Percentiles rank a stretch among this genome's conserved stretches.
Conservation (phyloP, 805 yeast species). For the Wickerhamiella vanderwaltii region DNA sequence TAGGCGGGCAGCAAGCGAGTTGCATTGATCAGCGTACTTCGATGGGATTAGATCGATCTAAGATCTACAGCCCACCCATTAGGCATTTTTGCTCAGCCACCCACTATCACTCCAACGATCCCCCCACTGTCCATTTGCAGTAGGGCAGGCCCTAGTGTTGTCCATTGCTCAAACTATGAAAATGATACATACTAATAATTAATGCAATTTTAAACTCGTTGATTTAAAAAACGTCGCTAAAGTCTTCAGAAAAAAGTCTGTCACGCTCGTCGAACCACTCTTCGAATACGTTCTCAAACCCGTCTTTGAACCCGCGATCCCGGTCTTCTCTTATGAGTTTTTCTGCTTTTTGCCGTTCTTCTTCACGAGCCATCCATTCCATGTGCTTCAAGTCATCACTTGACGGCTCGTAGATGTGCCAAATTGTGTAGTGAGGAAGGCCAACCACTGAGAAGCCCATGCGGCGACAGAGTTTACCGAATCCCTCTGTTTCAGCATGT, state of each 20-base stretch:
- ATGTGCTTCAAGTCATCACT: conserved; percentile 71
- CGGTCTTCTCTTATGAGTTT: conserved; percentile 26
- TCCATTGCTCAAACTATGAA: too few relatives aligned
- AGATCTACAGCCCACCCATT: too few relatives aligned
- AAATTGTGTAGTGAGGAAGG: conserved; percentile 84
- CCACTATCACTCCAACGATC: too few relatives aligned
- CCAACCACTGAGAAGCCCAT: conserved; percentile 86
- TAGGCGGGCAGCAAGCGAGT: too few relatives aligned
- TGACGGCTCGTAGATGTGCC: conserved; percentile 96
- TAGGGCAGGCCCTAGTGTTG: too few relatives aligned
- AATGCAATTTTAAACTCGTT: too few relatives aligned
- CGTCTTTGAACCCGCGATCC: conserved; percentile 49
- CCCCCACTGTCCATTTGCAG: too few relatives aligned
- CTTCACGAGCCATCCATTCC: conserved; percentile 35
- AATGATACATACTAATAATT: too few relatives aligned
- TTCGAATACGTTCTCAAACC: conserved; percentile 62
- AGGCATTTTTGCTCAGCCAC: too few relatives aligned
- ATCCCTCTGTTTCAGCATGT: conserved; percentile 96
- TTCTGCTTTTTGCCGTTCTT: conserved; percentile 29
- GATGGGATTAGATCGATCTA: too few relatives aligned
- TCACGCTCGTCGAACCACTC: conserved; percentile 65
- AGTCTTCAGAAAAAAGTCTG: conserved; percentile 35
- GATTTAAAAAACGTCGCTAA: conserved; percentile 1
- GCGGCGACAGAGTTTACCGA: conserved; percentile 74
- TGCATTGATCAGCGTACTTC: too few relatives aligned